A percentile compares a stretch with the other conserved stretches of the same genome.
Conservation (phyloP, 2,329 filamentous ascomycete genomes). For the Hypoxylon sp. region DNA sequence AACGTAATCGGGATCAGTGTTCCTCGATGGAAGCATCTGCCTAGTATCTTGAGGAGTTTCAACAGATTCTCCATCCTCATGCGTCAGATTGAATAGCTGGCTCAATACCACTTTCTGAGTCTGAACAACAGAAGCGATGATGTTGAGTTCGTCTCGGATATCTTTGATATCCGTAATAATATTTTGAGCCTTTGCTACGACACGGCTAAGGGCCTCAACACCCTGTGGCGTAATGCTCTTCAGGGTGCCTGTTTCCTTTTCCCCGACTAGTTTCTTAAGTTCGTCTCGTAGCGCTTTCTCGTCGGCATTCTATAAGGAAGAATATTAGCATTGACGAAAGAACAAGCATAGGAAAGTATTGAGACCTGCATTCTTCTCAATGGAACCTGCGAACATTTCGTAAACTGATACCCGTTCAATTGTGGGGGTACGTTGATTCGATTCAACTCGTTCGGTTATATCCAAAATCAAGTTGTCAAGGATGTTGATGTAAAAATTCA, state of each 20-base stretch:
- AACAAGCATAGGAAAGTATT: neutral
- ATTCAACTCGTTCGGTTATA: neutral
- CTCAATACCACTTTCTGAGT: slow-evolving; percentile 4
- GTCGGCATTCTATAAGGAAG: neutral
- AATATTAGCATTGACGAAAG: neutral
- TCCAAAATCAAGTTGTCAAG: slow-evolving; percentile 10
- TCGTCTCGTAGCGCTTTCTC: slow-evolving; percentile 5
- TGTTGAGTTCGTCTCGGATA: slow-evolving; percentile 15
- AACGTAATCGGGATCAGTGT: slow-evolving; percentile 11
- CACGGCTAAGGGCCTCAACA: neutral
- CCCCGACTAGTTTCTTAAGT: neutral
- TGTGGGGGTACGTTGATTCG: neutral
- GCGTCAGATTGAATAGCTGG: neutral
- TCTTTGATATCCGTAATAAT: slow-evolving; percentile 13
- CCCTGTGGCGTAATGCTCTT: neutral
- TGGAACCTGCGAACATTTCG: slow-evolving; percentile 9
- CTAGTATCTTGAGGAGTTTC: neutral
- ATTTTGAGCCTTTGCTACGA: neutral
- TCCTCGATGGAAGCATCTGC: neutral
- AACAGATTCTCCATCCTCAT: neutral
- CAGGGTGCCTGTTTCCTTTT: neutral
- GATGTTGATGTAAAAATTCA: slow-evolving; percentile 11
- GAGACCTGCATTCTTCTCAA: slow-evolving; percentile 7
- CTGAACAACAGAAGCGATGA: slow-evolving; percentile 10
- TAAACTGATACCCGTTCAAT: neutral